A percentile compares a stretch with the other conserved stretches of the same genome.
phyloP scores from a whole-genome alignment of 2,329 filamentous ascomycete species.

The Ascochyta koolunga region DNA sequence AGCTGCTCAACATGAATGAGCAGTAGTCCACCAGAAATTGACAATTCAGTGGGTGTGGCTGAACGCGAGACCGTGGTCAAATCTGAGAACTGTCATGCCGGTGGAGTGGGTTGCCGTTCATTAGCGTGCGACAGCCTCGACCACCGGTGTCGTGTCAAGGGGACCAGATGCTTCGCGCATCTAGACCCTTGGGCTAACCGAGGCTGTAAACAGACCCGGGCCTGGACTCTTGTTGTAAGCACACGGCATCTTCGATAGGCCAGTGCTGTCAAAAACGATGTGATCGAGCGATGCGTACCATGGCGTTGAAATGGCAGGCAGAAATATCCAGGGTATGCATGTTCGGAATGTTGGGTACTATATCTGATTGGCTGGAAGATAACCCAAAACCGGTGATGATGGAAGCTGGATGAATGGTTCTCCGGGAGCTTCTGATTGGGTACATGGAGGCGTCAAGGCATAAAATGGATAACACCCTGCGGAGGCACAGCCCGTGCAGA shows the following conservation, averaged over 20 bases:
- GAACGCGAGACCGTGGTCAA: background rate
- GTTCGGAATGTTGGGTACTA: no score
- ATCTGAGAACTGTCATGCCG: background rate
- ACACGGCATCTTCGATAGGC: slow-evolving; percentile 2
- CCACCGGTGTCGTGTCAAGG: background rate
- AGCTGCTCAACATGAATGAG: background rate
- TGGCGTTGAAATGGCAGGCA: no score
- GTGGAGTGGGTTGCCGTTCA: background rate
- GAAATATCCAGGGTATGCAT: no score
- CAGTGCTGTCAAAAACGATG: background rate
- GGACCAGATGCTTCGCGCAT: background rate
- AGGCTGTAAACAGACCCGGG: background rate
- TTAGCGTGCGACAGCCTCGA: background rate
- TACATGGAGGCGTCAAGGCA: no score
- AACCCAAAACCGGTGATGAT: no score
- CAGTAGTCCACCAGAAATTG: background rate
- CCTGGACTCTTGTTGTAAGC: slow-evolving; percentile 9
- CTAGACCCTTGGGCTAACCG: slow-evolving; percentile 1
- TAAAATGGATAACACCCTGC: no score
- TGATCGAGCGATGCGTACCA: background rate
- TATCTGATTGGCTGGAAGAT: no score
- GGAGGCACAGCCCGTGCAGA: background rate
- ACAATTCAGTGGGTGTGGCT: slow-evolving; percentile 3
- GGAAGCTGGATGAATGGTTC: no score
- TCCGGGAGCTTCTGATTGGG: no score